Evolutionary conservation across 202 grass and related monocot species (phyloP).

Genomic region (Tripidium arundinaceum): DNA sequence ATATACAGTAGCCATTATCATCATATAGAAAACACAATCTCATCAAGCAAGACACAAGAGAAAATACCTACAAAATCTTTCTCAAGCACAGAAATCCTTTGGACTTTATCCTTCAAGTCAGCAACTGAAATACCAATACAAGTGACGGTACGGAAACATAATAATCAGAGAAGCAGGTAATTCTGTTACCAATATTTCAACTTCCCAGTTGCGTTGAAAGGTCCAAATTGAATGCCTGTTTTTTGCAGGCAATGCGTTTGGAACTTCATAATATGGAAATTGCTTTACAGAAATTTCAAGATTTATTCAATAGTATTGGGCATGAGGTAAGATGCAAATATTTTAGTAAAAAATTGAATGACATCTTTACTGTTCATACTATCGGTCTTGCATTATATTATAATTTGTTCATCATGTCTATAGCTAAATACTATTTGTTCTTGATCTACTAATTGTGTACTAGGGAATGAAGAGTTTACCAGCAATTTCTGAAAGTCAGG

Average conservation of each 20-base stretch:
- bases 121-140: slow-evolving; percentile 48
- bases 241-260: slow-evolving; percentile 48
- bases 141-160: neutral
- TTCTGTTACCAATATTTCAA: neutral
- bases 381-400: neutral
- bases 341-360: slow-evolving; percentile 7
- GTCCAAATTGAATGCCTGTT: slow-evolving; percentile 16
- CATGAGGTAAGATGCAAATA: slow-evolving; percentile 38
- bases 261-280: slow-evolving; percentile 61
- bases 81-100: slow-evolving; percentile 63
- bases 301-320: slow-evolving; percentile 41
- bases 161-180: slow-evolving; percentile 37
- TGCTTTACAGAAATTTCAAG: slow-evolving; percentile 58
- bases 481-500: slow-evolving; percentile 29
- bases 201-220: neutral
- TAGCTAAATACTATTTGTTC: neutral
- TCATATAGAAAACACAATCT: slow-evolving; percentile 11
- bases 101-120: slow-evolving; percentile 68
- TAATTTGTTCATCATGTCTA: neutral
- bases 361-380: neutral
- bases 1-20: slow-evolving; percentile 6
- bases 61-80: slow-evolving; percentile 75
- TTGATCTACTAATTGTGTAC: neutral
- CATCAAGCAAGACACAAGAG: neutral
- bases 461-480: slow-evolving; percentile 34